Percentiles rank a stretch among this genome's conserved stretches.
phyloP scores from a whole-genome alignment of 1,284 basidiomycete species.

The Austroboletus olivaceoglutinosus region DNA sequence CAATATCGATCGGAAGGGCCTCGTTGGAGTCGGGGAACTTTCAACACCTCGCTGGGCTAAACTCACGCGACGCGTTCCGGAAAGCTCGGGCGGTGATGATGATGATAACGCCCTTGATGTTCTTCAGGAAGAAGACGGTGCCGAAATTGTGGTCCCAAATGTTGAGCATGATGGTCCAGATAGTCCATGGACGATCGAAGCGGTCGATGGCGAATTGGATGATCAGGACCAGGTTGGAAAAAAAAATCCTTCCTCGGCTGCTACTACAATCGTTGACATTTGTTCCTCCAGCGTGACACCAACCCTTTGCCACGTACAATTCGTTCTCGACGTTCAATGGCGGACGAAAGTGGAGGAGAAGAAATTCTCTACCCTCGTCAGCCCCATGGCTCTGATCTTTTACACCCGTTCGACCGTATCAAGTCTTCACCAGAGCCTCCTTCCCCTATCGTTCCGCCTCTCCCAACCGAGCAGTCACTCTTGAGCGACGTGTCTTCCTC shows the following conservation, averaged over 20 bases:
- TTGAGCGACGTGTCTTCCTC: conserved; percentile 37
- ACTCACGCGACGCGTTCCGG: conserved; percentile 31
- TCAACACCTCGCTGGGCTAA: conserved; percentile 91
- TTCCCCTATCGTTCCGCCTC: conserved; percentile 29
- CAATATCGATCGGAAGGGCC: conserved; percentile 79
- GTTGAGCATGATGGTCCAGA: conserved; percentile 53
- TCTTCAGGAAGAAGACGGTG: conserved; percentile 45
- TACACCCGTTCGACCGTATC: conserved; percentile 36
- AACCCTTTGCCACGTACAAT: conserved; percentile 47
- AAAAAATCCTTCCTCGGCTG: conserved; percentile 4
- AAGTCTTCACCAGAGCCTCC: conserved; percentile 31
- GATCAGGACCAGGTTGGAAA: conserved; percentile 61
- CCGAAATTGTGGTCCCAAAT: conserved; percentile 40
- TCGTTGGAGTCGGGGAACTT: conserved; percentile 96
- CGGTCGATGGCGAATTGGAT: conserved; percentile 72
- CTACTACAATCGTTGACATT: conserved; percentile 6
- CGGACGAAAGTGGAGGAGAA: conserved; percentile 79
- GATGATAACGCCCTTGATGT: conserved; percentile 30
- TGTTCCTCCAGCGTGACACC: conserved; percentile 36
- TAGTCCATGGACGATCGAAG: conserved; percentile 86
- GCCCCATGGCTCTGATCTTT: conserved; percentile 35
- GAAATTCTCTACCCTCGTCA: conserved; percentile 80
- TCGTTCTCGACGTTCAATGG: conserved; percentile 58
- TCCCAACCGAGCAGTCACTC: conserved; percentile 25
- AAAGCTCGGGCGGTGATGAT: conserved; percentile 32